Percentiles rank a stretch among this genome's conserved stretches.
These are phyloP conservation scores for Trifolium subterraneum DNA, from an alignment of 306 rosid species.

Conservation along the genomic window DNA sequence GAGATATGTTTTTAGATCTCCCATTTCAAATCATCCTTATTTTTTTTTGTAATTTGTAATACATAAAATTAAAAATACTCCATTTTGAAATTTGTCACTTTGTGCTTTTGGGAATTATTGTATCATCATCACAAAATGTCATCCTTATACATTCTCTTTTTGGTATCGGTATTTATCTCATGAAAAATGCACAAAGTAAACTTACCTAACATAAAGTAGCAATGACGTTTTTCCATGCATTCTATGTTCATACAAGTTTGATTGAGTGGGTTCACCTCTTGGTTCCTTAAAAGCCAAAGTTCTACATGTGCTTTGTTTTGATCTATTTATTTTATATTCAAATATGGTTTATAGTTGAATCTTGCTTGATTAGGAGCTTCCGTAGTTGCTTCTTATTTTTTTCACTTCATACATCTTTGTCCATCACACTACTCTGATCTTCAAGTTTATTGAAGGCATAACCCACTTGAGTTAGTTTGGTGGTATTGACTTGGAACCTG, in stretches of 20 bases:
- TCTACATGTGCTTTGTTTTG: slow-evolving; percentile 13
- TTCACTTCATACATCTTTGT: background rate
- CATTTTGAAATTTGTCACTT: slow-evolving; percentile 14
- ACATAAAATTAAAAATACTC: too few species aligned
- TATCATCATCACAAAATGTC: background rate
- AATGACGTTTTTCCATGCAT: background rate
- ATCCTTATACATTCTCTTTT: background rate
- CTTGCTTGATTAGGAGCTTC: background rate
- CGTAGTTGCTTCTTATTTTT: background rate
- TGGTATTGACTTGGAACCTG: too few species aligned
- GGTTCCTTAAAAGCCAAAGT: background rate
- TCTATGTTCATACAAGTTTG: slow-evolving; percentile 5
- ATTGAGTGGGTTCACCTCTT: slow-evolving; percentile 6
- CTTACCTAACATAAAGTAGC: background rate
- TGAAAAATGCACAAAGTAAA: background rate
- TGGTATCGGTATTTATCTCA: background rate
- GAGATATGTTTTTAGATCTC: too few species aligned
- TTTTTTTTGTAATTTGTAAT: too few species aligned
- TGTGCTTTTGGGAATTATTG: background rate
- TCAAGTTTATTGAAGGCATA: background rate
- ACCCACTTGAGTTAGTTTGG: too few species aligned
- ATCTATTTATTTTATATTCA: background rate
- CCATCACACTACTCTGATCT: background rate
- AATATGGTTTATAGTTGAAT: background rate
- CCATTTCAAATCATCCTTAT: too few species aligned